These are phyloP conservation scores for Selenicereus undatus DNA, from an alignment of 148 eudicot species.

Conservation along the genomic window DNA sequence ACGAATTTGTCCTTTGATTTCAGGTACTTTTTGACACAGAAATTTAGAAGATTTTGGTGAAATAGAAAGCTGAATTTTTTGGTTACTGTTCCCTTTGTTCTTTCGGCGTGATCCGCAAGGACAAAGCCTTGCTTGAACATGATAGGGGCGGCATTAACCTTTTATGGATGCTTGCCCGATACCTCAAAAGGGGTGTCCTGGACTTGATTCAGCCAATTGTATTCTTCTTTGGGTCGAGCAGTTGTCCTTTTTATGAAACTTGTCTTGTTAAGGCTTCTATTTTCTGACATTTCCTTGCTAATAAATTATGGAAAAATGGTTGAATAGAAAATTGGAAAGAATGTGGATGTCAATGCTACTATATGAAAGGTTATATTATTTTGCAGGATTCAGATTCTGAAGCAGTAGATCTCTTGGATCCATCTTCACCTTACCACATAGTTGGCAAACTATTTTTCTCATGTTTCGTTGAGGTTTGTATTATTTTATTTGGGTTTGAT, in stretches of 20 bases:
- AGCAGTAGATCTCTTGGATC: conserved; percentile 62
- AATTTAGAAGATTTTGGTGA: too few relatives aligned
- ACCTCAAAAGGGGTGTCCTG: not conserved
- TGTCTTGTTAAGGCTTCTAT: too few relatives aligned
- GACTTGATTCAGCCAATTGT: too few relatives aligned
- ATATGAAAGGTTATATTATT: conserved; percentile 15
- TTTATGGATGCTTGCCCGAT: not conserved
- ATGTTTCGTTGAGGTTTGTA: conserved; percentile 76
- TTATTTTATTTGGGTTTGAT: conserved; percentile 13
- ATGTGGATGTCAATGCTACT: not conserved
- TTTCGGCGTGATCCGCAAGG: not conserved
- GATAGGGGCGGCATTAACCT: not conserved
- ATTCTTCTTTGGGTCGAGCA: too few relatives aligned
- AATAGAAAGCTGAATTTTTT: not conserved
- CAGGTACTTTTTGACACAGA: not conserved
- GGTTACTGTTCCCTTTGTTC: not conserved
- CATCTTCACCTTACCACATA: conserved; percentile 42
- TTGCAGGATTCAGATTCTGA: conserved; percentile 70
- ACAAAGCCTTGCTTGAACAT: not conserved
- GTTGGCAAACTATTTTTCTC: conserved; percentile 70
- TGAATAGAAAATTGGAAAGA: not conserved
- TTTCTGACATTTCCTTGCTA: not conserved
- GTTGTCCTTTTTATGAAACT: too few relatives aligned
- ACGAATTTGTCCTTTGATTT: not conserved
- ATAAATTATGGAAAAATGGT: not conserved